These are phyloP conservation scores for Ramaria rubella DNA, from an alignment of 768 basidiomycete species.

Conservation along the genomic window DNA sequence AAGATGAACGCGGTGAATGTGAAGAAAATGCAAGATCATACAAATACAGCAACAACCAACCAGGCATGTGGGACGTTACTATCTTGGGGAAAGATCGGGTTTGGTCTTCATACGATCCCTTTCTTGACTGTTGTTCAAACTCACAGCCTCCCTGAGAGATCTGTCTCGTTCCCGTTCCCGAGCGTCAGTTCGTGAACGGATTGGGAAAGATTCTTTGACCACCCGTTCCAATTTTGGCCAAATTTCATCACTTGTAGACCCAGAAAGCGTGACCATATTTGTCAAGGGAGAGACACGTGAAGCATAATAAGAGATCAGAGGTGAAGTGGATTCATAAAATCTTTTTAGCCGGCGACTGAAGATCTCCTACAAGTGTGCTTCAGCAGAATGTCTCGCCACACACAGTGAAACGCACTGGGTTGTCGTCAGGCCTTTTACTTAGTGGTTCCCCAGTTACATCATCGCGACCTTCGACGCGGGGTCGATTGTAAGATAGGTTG, in stretches of 20 bases:
- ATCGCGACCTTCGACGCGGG: conserved; percentile 71
- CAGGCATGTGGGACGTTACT: neutral
- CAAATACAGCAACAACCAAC: neutral
- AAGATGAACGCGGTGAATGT: too few relatives aligned
- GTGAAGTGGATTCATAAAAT: conserved; percentile 76
- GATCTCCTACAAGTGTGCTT: conserved; percentile 46
- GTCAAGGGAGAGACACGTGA: conserved; percentile 30
- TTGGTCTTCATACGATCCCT: conserved; percentile 1
- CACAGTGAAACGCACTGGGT: conserved; percentile 51
- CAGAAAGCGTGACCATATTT: conserved; percentile 53
- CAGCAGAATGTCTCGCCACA: too few relatives aligned
- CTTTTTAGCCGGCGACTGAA: conserved; percentile 69
- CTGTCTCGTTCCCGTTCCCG: conserved; percentile 8
- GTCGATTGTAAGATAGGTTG: conserved; percentile 83
- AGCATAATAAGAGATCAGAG: conserved; percentile 69
- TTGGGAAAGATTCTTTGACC: conserved; percentile 52
- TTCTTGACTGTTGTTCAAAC: neutral
- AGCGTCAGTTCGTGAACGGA: conserved; percentile 3
- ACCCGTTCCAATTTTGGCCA: conserved; percentile 75
- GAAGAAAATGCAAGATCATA: too few relatives aligned
- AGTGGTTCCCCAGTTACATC: conserved; percentile 84
- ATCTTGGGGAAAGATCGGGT: neutral
- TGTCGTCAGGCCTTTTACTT: conserved; percentile 85
- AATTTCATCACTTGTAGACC: conserved; percentile 80
- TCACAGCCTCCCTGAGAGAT: neutral